Conservation (phyloP, 148 eudicot genomes). For the Cornus suecica region DNA sequence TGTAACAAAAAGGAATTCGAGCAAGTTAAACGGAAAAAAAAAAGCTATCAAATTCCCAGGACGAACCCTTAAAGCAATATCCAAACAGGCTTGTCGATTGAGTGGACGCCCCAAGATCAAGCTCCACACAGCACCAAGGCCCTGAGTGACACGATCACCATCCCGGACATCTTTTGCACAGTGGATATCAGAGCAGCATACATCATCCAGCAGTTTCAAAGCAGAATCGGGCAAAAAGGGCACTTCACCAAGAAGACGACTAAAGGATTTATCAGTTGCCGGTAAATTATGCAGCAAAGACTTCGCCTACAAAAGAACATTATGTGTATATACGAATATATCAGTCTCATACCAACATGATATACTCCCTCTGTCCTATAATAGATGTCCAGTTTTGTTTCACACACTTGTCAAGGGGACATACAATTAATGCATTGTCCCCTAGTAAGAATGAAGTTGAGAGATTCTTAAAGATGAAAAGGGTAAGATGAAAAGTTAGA, state of each 20-base stretch:
- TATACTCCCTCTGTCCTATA: too few species aligned
- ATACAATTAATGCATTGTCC: too few species aligned
- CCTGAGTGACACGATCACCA: conserved; percentile 93
- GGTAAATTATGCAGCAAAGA: conserved; percentile 77
- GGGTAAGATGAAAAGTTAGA: too few species aligned
- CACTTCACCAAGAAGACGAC: conserved; percentile 92
- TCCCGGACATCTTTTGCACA: conserved; percentile 57
- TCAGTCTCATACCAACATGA: not conserved
- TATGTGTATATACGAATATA: conserved; percentile 2
- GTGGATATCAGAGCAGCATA: conserved; percentile 55
- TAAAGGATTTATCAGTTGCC: conserved; percentile 85
- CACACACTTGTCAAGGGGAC: too few species aligned
- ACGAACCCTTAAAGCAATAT: conserved; percentile 79
- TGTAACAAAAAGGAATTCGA: not conserved
- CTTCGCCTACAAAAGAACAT: conserved; percentile 50
- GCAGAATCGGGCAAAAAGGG: conserved; percentile 71
- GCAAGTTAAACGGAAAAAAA: not conserved
- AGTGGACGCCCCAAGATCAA: conserved; percentile 81
- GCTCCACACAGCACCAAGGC: conserved; percentile 93
- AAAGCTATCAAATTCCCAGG: not conserved
- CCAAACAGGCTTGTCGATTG: conserved; percentile 67
- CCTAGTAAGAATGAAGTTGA: too few species aligned
- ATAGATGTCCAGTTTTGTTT: too few species aligned
- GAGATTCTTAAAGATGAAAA: too few species aligned
- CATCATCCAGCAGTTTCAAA: conserved; percentile 56